Percentiles rank a stretch among this genome's conserved stretches.
phyloP scores from a whole-genome alignment of 495 filamentous ascomycete species.

The Podospora conica region DNA sequence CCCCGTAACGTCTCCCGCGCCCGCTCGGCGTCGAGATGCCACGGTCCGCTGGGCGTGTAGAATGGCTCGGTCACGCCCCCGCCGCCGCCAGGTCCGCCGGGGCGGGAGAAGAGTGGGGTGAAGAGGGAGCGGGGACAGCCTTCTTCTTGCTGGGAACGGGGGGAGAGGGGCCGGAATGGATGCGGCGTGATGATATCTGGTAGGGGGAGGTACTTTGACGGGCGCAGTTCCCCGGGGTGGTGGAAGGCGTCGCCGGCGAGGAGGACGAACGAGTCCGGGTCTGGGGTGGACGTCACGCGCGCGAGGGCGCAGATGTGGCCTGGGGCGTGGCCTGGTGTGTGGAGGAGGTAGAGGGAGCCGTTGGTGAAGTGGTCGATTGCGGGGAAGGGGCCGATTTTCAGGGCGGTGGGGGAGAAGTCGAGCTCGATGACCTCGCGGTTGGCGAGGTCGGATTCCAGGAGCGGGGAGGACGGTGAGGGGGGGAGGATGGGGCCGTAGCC shows the following conservation, averaged over 20 bases:
- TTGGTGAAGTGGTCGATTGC: conserved; percentile 59
- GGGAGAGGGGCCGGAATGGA: too few relatives aligned
- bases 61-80: conserved; percentile 23
- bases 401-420: conserved; percentile 27
- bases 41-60: conserved; percentile 25
- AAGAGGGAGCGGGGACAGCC: too few relatives aligned
- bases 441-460: conserved; percentile 43
- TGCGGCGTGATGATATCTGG: conserved; percentile 39
- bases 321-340: conserved; percentile 50
- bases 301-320: conserved; percentile 55
- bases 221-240: conserved; percentile 48
- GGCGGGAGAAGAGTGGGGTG: too few relatives aligned
- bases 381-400: conserved; percentile 43
- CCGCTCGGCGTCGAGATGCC: conserved; percentile 24
- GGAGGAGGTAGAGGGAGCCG: conserved; percentile 53
- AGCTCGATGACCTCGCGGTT: conserved; percentile 40
- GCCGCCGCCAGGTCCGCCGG: conserved; percentile 5
- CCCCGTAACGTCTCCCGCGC: conserved; percentile 35
- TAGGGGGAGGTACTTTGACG: conserved; percentile 43
- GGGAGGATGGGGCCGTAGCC: conserved; percentile 54
- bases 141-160: too few relatives aligned
- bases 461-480: conserved; percentile 28
- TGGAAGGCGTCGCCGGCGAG: conserved; percentile 53
- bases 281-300: conserved; percentile 35
- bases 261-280: conserved; percentile 45